phyloP scores from a whole-genome alignment of 768 basidiomycete species.

The Suillus subluteus region DNA sequence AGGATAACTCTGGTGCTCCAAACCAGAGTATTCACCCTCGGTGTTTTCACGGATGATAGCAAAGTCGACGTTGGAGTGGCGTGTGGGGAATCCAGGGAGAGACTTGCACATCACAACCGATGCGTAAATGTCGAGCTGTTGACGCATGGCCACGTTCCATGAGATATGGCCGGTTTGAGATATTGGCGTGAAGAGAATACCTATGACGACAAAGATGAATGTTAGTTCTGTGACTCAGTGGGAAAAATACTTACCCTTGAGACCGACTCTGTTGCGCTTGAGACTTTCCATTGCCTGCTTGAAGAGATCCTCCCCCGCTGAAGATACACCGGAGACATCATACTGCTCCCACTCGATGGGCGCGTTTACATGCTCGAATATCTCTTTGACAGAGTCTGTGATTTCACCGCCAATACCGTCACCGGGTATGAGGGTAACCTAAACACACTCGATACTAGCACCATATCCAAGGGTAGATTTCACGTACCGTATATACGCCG shows the following conservation, averaged over 20 bases:
- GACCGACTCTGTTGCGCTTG: conserved; percentile 95
- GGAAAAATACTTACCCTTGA: conserved; percentile 73
- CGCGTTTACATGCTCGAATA: conserved; percentile 96
- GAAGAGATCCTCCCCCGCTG: conserved; percentile 92
- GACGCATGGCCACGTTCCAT: conserved; percentile 99
- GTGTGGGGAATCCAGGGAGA: conserved; percentile 92
- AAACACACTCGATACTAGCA: conserved; percentile 28
- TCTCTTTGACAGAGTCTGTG: conserved; percentile 98
- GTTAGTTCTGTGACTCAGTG: conserved; percentile 11
- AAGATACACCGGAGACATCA: conserved; percentile 95
- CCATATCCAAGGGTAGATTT: conserved; percentile 6
- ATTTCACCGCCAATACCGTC: conserved; percentile 98
- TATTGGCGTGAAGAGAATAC: conserved; percentile 98
- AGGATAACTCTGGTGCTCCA: conserved; percentile 97
- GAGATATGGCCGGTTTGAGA: conserved; percentile 96
- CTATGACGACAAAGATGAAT: conserved; percentile 42
- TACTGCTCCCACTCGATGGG: conserved; percentile 99
- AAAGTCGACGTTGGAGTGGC: conserved; percentile 96
- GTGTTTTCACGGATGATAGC: conserved; percentile 99
- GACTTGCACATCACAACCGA: conserved; percentile 99
- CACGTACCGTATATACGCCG: conserved; percentile 80
- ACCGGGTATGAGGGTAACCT: conserved; percentile 97
- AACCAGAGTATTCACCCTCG: conserved; percentile 98
- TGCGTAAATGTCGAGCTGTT: conserved; percentile 98
- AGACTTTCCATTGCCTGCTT: conserved; percentile 97